Evolutionary conservation across 345 rosid species (phyloP).

Genomic region (Toxicodendron radicans): DNA sequence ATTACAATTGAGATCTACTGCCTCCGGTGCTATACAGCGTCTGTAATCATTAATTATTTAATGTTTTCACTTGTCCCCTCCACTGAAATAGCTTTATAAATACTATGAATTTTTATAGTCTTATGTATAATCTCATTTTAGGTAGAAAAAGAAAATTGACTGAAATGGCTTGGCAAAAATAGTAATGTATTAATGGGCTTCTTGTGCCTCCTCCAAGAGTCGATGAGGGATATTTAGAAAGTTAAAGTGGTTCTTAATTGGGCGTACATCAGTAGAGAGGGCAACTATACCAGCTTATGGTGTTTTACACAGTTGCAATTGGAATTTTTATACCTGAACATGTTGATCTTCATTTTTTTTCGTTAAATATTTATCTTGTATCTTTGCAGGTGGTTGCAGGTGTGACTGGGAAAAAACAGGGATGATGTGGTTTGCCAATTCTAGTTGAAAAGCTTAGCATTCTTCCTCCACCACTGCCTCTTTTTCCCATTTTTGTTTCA

Average conservation of each 20-base stretch:
- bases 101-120: background rate
- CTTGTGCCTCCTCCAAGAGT: background rate
- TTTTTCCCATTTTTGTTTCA: conserved; percentile 13
- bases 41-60: background rate
- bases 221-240: background rate
- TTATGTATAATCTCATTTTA: background rate
- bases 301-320: background rate
- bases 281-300: background rate
- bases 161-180: background rate
- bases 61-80: background rate
- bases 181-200: background rate
- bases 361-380: conserved; percentile 5
- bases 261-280: background rate
- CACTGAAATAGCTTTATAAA: background rate
- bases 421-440: conserved; percentile 24
- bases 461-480: background rate
- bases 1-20: background rate
- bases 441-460: conserved; percentile 6
- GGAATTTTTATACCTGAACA: background rate
- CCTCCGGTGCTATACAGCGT: background rate
- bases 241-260: background rate
- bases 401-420: conserved; percentile 72
- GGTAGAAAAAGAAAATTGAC: background rate
- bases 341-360: background rate
- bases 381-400: conserved; percentile 77